Evolutionary conservation across 2,329 filamentous ascomycete genomes (phyloP), one percentile per base, ranked within the genome.

Genomic region (Colletotrichum camelliae): DNA sequence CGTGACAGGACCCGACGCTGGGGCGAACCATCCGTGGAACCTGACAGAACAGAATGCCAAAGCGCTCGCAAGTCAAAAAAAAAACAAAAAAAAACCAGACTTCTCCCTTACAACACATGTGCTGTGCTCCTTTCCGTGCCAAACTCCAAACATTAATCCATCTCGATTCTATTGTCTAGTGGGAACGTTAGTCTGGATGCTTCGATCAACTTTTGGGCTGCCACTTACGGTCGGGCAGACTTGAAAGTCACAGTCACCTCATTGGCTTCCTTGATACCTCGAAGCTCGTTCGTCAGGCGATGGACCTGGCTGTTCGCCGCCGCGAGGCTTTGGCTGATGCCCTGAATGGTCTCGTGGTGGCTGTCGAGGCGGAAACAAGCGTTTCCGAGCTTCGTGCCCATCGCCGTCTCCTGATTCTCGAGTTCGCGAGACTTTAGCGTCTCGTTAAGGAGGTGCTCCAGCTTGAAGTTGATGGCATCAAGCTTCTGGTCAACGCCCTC

Each of bases 241-340:
- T 61, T 75, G 61, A 75, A 60, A 9, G 72, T 72, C 18, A 75
- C 68, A 18, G 37, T 72, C 13, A 75, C 52, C 12, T 75, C 72
- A 15, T 52, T 52, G 4, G 35, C 67, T 5, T 72, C 72, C 18
- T 27, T 52, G 15, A 67, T 29, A 37, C 31, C 5, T 15, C 31
- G 61, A 31, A 75, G 15, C 10, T 75, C 61, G 8, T 18, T 8
- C 18, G 69, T 62, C n/a, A 75, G 21, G 9, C 15, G 15, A 7
- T 64, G 31, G 3, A 75, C 39, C 27, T 75, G 73, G 21, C 33
- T 43, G 4, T 8, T 67, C 27, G 68, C 52, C 13, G 52, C 24
- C 4, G 43, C 68, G 21, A 75, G 37, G 13, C 39, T 55, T n/a
- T 55, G 61, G 48, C 21, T 55, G 18, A 65, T 61, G 24, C 48